A percentile compares a stretch with the other conserved stretches of the same genome.
Conservation (phyloP, 805 yeast species). For the Debaryomyces castellii region DNA sequence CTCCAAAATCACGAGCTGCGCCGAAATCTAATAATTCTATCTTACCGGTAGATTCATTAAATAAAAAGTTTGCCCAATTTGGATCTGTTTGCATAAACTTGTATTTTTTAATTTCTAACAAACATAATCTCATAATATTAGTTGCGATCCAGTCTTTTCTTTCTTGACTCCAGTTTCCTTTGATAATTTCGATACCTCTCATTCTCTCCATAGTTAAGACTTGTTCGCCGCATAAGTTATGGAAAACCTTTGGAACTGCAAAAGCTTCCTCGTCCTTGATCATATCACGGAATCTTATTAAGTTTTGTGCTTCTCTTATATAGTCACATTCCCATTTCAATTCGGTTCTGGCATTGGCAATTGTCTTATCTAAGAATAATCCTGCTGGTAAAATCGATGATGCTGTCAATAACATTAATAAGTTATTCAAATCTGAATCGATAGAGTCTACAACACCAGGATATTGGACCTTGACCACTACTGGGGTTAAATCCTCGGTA, state of each 20-base stretch:
- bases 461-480: conserved; percentile 94
- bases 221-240: conserved; percentile 74
- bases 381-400: conserved; percentile 88
- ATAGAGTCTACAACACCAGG: conserved; percentile 95
- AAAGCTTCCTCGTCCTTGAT: conserved; percentile 59
- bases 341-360: conserved; percentile 90
- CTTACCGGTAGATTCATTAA: conserved; percentile 65
- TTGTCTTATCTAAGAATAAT: conserved; percentile 83
- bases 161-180: conserved; percentile 72
- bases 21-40: conserved; percentile 94
- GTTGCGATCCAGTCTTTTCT: conserved; percentile 80
- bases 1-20: conserved; percentile 79
- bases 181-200: conserved; percentile 79
- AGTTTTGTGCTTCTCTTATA: conserved; percentile 77
- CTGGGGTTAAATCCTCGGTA: conserved; percentile 62
- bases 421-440: conserved; percentile 88
- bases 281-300: conserved; percentile 66
- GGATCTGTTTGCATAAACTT: conserved; percentile 98
- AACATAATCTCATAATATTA: conserved; percentile 80
- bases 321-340: conserved; percentile 98
- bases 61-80: conserved; percentile 96
- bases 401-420: conserved; percentile 80
- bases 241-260: conserved; percentile 78
- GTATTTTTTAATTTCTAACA: conserved; percentile 80
- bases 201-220: conserved; percentile 88